Percentiles rank a stretch among this genome's conserved stretches.
Conservation (phyloP, 2,329 filamentous ascomycete genomes). For the Calonectria multiphialidica region DNA sequence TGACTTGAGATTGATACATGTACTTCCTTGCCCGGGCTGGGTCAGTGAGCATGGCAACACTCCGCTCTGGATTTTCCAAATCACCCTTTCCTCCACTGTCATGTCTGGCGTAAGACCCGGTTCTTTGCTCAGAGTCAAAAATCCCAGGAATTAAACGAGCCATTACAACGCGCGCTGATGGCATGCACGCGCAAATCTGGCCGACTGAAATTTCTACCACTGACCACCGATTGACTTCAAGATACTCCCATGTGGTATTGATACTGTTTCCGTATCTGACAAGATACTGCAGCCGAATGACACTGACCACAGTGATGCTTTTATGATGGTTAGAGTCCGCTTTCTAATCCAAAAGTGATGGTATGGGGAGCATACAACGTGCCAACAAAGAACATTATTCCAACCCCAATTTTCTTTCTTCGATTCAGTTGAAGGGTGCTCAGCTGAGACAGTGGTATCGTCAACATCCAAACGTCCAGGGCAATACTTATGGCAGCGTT, state of each 20-base stretch:
- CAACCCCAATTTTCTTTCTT: not conserved
- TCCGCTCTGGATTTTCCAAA: not conserved
- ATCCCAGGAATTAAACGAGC: not conserved
- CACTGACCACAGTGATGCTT: not conserved
- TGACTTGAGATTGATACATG: not conserved
- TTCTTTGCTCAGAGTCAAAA: not conserved
- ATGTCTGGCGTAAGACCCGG: not conserved
- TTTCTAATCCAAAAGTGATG: not conserved
- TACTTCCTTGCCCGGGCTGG: not conserved
- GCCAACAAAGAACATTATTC: not conserved
- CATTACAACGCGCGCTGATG: not conserved
- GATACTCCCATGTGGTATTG: not conserved
- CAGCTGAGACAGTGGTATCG: not conserved
- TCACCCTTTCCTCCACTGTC: not conserved
- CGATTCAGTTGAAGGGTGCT: not conserved
- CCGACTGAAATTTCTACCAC: not conserved
- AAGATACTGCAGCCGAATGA: not conserved
- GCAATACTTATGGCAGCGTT: not conserved
- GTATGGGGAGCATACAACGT: not conserved
- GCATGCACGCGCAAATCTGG: not conserved
- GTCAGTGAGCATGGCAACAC: not conserved
- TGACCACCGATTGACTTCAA: not conserved
- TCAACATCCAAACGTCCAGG: not conserved
- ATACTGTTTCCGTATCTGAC: not conserved
- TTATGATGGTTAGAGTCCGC: not conserved